A percentile compares a stretch with the other conserved stretches of the same genome.
Evolutionary conservation across 805 yeast genomes (phyloP).

Genomic region (Candida gorgasii): DNA sequence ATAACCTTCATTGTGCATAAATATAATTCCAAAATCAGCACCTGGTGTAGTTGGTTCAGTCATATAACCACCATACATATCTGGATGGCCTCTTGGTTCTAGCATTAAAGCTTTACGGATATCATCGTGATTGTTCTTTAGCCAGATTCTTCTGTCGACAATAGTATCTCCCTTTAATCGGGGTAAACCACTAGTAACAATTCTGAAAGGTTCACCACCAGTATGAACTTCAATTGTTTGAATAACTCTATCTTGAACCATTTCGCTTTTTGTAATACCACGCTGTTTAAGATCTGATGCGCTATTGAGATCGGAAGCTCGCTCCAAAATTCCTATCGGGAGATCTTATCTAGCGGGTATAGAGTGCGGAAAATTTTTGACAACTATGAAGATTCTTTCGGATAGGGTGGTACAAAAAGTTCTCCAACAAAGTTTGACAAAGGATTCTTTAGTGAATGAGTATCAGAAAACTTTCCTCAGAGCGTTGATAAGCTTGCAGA

Average conservation of each 20-base stretch:
- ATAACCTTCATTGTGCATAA: neutral
- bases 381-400: conserved; percentile 11
- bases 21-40: neutral
- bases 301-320: too few relatives aligned
- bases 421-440: conserved; percentile 4
- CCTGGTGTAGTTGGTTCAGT: neutral
- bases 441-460: conserved; percentile 3
- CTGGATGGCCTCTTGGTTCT: neutral
- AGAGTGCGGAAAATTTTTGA: too few relatives aligned
- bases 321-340: too few relatives aligned
- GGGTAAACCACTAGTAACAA: neutral
- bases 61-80: neutral
- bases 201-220: neutral
- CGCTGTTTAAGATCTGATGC: too few relatives aligned
- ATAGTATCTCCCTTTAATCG: neutral
- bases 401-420: conserved; percentile 3
- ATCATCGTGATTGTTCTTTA: neutral
- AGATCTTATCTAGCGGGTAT: too few relatives aligned
- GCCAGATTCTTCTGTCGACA: neutral
- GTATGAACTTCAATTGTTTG: neutral
- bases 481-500: neutral
- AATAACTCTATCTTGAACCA: neutral
- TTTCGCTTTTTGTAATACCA: too few relatives aligned
- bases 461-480: conserved; percentile 10
- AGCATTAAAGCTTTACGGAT: neutral